These are phyloP conservation scores for Dactylellina drechsleri DNA, from an alignment of 2,329 filamentous ascomycete species.

Conservation along the genomic window DNA sequence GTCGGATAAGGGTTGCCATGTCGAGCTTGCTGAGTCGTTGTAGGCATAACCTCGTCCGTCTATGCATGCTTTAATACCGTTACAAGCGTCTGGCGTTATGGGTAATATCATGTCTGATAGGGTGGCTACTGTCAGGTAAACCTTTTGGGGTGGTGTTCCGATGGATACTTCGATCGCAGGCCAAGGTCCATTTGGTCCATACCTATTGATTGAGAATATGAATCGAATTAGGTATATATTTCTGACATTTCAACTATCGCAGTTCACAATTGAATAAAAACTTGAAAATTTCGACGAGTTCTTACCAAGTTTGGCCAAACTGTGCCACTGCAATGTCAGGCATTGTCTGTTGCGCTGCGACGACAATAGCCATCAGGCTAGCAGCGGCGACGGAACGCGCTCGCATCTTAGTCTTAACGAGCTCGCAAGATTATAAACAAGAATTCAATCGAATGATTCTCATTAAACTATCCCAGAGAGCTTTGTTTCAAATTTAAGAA, in stretches of 20 bases:
- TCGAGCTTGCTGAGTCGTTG: slow-evolving; percentile 37
- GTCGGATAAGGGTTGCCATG: slow-evolving; percentile 31
- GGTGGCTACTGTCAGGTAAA: slow-evolving; percentile 50
- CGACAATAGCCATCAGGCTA: slow-evolving; percentile 19
- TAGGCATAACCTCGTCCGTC: slow-evolving; percentile 36
- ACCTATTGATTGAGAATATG: slow-evolving; percentile 14
- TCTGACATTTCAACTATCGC: neutral
- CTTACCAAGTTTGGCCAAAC: slow-evolving; percentile 45
- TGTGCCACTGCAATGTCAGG: slow-evolving; percentile 45
- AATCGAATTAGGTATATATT: neutral
- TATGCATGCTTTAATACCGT: slow-evolving; percentile 27
- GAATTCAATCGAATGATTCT: slow-evolving; percentile 42
- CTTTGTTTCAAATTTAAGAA: neutral
- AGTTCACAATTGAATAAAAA: neutral
- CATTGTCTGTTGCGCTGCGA: slow-evolving; percentile 22
- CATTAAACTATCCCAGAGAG: slow-evolving; percentile 17
- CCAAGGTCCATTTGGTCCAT: slow-evolving; percentile 51
- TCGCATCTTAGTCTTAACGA: slow-evolving; percentile 18
- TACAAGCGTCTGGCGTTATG: slow-evolving; percentile 50
- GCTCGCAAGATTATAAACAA: slow-evolving; percentile 21
- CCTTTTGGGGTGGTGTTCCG: slow-evolving; percentile 42
- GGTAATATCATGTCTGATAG: slow-evolving; percentile 41
- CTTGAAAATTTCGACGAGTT: neutral
- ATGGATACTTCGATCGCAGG: slow-evolving; percentile 40
- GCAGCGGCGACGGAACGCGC: neutral